Base-by-base conservation (phyloP, 139 green algal species). In the Haematococcus lacustris region DNA sequence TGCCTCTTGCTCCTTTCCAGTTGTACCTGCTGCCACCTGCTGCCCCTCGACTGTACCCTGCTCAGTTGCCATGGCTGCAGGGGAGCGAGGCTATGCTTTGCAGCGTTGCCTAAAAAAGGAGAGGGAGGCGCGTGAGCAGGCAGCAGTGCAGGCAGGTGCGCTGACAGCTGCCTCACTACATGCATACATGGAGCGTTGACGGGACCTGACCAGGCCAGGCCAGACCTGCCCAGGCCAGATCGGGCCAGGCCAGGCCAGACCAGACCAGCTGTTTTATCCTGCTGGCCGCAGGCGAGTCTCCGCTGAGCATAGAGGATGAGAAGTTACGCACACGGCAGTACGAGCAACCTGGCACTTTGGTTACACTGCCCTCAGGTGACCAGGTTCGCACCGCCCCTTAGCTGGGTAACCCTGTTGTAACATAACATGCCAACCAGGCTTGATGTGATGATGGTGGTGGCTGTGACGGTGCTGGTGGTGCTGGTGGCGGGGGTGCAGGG, bases 331-430 rank as follows among this genome's bases (percentile, higher is more conserved):
- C 68, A 41, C 62, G 71, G 30, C 78, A 90, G 70, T 86, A 83
- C 30, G 81, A 89, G 32, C 75, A 88, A 62, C 79, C 81, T 26
- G 86, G 85, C 23, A 77, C 83, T 13, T 70, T 93, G 7, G 82
- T 91, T 1, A 88, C 80, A 26, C 69, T 88, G 23, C 78, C 80
- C 4, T 86, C 73, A 81, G 84, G 84, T 78, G 39, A 51, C 6
- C 7, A 0, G 30, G 26, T 28, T 7, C 34, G 2, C 13, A 34
- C 47, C 59, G 38, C 47, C 32, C 9, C 38, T n/a, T 57, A 38
- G 26, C 4, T 39, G 67, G 51, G 57, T 35, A 64, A 64, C 5
- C 23, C 17, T 9, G 9, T 37, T 35, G 32, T n/a, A 9, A 25
- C 57, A 64, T 64, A 64, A 30, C 26, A 9, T 5, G 5, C 32